phyloP scores from a whole-genome alignment of 345 rosid genomes.

The Dipteronia dyeriana region DNA sequence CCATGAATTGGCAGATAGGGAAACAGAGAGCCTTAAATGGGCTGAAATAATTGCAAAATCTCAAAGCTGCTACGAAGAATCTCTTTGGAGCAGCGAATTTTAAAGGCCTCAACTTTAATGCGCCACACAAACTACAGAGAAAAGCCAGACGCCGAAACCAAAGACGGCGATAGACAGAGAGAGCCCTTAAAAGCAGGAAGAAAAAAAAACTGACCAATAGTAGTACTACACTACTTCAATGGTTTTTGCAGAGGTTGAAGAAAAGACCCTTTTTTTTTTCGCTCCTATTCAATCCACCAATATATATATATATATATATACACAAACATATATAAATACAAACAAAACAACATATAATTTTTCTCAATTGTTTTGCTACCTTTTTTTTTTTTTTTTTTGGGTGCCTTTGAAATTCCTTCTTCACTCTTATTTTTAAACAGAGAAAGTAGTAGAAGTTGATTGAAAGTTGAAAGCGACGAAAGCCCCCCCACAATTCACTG shows the following conservation, averaged over 20 bases:
- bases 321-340: not conserved
- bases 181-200: slow-evolving; percentile 39
- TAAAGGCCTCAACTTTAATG: slow-evolving; percentile 26
- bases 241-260: slow-evolving; percentile 24
- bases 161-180: slow-evolving; percentile 27
- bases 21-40: slow-evolving; percentile 26
- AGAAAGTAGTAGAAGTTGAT: slow-evolving; percentile 13
- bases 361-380: not conserved
- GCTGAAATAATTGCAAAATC: slow-evolving; percentile 23
- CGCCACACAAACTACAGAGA: slow-evolving; percentile 30
- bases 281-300: slow-evolving; percentile 10
- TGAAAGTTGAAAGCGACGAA: slow-evolving; percentile 32
- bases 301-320: not conserved
- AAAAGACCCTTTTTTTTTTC: slow-evolving; percentile 31
- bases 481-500: slow-evolving; percentile 30
- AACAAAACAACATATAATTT: not conserved
- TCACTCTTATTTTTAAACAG: slow-evolving; percentile 4
- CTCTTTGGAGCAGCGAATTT: not conserved
- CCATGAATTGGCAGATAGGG: slow-evolving; percentile 16
- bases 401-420: slow-evolving; percentile 15
- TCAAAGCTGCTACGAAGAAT: slow-evolving; percentile 13
- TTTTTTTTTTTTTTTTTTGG: not conserved
- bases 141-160: slow-evolving; percentile 28
- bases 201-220: not conserved
- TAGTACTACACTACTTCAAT: slow-evolving; percentile 16